These are phyloP conservation scores for Datura wrightii DNA, from an alignment of 257 asterid species.

Conservation along the genomic window DNA sequence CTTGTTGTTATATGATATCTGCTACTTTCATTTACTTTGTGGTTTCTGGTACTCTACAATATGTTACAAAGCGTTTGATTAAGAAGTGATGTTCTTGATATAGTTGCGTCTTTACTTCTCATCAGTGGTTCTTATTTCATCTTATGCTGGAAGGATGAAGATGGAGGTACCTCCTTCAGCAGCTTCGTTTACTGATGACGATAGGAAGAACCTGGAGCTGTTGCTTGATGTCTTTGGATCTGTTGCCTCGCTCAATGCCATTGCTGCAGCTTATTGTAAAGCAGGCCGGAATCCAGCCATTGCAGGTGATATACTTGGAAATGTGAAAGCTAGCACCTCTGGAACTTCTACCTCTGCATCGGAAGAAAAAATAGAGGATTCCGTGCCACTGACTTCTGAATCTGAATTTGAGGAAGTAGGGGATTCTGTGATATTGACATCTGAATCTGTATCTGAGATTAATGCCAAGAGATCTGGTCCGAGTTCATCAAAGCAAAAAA, in stretches of 20 bases:
- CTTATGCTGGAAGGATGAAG: slow-evolving; percentile 55
- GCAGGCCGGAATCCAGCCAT: slow-evolving; percentile 51
- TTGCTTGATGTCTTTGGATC: slow-evolving; percentile 76
- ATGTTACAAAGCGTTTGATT: not conserved
- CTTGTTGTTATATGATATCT: not conserved
- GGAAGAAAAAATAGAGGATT: slow-evolving; percentile 37
- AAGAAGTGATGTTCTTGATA: not conserved
- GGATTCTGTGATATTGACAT: slow-evolving; percentile 39
- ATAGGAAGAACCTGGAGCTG: slow-evolving; percentile 55
- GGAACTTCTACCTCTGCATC: slow-evolving; percentile 37
- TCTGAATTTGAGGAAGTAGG: slow-evolving; percentile 35
- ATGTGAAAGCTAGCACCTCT: slow-evolving; percentile 40
- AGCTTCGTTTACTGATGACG: slow-evolving; percentile 48
- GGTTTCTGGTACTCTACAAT: slow-evolving; percentile 22
- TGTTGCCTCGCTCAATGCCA: slow-evolving; percentile 67
- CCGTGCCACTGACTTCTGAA: slow-evolving; percentile 38
- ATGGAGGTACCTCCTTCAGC: slow-evolving; percentile 51
- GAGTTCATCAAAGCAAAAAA: slow-evolving; percentile 50
- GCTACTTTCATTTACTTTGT: slow-evolving; percentile 3
- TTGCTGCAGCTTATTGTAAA: slow-evolving; percentile 73
- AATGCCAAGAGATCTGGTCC: slow-evolving; percentile 33
- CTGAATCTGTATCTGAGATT: slow-evolving; percentile 41
- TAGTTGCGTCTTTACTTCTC: slow-evolving; percentile 21
- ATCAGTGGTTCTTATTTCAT: slow-evolving; percentile 6
- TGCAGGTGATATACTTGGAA: slow-evolving; percentile 55